phyloP scores from a whole-genome alignment of 768 basidiomycete species.

The Lanmaoa pseudosensibilis region DNA sequence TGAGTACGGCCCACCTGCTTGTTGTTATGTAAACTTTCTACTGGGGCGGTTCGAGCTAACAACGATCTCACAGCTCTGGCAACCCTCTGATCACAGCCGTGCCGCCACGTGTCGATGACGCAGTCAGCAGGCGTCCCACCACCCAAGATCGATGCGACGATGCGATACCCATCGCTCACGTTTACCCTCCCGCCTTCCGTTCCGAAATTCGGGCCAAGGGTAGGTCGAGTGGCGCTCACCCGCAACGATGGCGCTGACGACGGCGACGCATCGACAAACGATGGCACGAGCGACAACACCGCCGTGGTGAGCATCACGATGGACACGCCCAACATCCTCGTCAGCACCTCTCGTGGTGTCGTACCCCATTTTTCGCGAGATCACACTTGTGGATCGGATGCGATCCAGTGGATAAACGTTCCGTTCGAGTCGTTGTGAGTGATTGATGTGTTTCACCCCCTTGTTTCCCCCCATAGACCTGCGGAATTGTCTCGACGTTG shows the following conservation, averaged over 20 bases:
- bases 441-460: neutral
- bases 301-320: conserved; percentile 36
- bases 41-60: neutral
- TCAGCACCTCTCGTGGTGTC: conserved; percentile 68
- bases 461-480: neutral
- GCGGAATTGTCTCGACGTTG: neutral
- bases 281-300: neutral
- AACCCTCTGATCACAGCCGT: neutral
- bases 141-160: neutral
- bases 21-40: neutral
- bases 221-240: conserved; percentile 21
- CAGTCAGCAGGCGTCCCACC: neutral
- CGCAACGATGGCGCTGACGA: conserved; percentile 1
- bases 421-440: conserved; percentile 85
- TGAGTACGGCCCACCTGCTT: neutral
- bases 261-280: neutral
- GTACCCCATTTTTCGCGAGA: conserved; percentile 75
- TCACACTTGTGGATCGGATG: conserved; percentile 44
- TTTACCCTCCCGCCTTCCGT: conserved; percentile 13
- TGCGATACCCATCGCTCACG: conserved; percentile 15
- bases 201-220: conserved; percentile 28
- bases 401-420: conserved; percentile 64
- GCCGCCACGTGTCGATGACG: conserved; percentile 7
- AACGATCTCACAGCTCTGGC: neutral
- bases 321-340: conserved; percentile 60